Percentiles rank a stretch among this genome's conserved stretches.
These are phyloP conservation scores for Polyporus tsugae DNA, from an alignment of 1,284 basidiomycete genomes.

Conservation along the genomic window DNA sequence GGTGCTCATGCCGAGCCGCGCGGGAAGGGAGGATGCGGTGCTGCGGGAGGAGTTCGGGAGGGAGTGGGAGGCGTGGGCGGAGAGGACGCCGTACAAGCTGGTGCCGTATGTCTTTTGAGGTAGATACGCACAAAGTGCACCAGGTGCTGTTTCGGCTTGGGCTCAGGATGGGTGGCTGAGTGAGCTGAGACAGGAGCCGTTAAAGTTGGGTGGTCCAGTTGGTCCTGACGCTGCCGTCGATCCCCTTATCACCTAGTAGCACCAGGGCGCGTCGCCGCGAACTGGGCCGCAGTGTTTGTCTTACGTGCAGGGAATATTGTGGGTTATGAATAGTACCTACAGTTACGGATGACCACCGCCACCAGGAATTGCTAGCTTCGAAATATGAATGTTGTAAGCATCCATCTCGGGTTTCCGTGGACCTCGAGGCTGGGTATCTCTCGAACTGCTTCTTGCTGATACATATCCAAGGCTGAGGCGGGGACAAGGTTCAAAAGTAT, in stretches of 20 bases:
- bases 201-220: background rate
- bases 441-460: background rate
- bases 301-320: background rate
- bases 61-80: conserved; percentile 30
- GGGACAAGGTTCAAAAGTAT: background rate
- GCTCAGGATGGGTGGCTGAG: background rate
- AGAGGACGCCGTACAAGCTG: conserved; percentile 24
- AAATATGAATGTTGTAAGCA: background rate
- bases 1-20: conserved; percentile 7
- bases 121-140: background rate
- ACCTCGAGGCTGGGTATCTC: background rate
- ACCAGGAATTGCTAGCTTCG: background rate
- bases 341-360: background rate
- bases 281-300: background rate
- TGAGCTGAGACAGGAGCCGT: conserved; percentile 1
- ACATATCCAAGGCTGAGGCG: background rate
- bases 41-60: conserved; percentile 23
- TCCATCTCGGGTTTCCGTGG: background rate
- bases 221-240: background rate
- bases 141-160: background rate
- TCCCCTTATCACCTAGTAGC: background rate
- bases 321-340: background rate
- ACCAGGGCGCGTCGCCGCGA: background rate
- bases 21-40: conserved; percentile 22
- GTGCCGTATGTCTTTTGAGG: conserved; percentile 20